Evolutionary conservation across 345 rosid genomes (phyloP).

Genomic region (Rhizophora mangle): DNA sequence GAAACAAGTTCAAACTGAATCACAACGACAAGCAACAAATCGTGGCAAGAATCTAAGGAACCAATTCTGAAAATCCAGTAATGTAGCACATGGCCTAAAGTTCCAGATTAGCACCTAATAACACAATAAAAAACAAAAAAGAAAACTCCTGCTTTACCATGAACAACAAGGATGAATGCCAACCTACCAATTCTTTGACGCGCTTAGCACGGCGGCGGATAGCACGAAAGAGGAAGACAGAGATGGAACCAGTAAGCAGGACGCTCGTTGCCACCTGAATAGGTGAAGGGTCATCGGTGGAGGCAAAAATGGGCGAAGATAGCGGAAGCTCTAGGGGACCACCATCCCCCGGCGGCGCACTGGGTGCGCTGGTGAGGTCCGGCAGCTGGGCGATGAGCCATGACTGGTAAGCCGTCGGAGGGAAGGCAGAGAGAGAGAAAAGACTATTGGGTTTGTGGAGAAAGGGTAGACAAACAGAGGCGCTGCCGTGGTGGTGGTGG

Average conservation of each 20-base stretch:
- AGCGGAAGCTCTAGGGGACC: conserved; percentile 75
- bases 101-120: neutral
- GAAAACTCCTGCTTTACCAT: neutral
- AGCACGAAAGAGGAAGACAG: conserved; percentile 80
- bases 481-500: conserved; percentile 18
- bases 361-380: conserved; percentile 28
- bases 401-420: conserved; percentile 16
- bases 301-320: conserved; percentile 58
- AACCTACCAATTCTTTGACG: conserved; percentile 63
- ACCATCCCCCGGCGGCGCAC: conserved; percentile 35
- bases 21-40: neutral
- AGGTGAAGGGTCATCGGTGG: conserved; percentile 68
- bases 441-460: conserved; percentile 4
- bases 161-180: neutral
- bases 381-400: conserved; percentile 32
- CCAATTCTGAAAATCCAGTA: neutral
- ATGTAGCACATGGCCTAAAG: neutral
- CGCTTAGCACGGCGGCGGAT: conserved; percentile 81
- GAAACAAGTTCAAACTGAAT: neutral
- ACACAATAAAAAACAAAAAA: neutral
- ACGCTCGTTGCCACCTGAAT: conserved; percentile 80
- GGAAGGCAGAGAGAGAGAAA: conserved; percentile 20
- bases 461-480: neutral
- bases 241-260: conserved; percentile 78
- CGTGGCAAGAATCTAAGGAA: neutral